Conservation (phyloP, 768 basidiomycete genomes). For the Cystofilobasidium bisporidii region DNA sequence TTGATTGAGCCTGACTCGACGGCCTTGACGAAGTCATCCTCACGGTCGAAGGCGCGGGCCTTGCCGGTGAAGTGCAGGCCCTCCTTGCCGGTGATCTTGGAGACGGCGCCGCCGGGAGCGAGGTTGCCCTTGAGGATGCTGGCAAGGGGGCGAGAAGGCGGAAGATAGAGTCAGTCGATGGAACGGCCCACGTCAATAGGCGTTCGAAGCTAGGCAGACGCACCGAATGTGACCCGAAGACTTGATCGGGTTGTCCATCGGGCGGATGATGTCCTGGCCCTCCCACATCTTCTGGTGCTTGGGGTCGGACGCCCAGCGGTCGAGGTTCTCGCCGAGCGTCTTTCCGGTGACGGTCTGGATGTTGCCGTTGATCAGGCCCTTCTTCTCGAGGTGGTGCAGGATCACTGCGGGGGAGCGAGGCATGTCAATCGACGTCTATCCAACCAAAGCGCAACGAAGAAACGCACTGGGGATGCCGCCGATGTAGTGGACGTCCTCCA, state of each 20-base stretch:
- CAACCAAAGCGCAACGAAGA: not conserved
- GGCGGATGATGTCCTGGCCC: constrained; percentile 75
- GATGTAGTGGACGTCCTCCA: constrained; percentile 92
- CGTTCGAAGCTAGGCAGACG: no score
- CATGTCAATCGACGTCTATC: no score
- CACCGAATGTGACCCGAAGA: constrained; percentile 79
- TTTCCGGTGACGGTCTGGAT: constrained; percentile 76
- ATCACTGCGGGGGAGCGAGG: constrained; percentile 60
- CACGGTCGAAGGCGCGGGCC: constrained; percentile 84
- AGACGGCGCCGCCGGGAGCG: constrained; percentile 89
- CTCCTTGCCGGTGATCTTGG: constrained; percentile 95
- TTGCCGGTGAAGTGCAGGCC: constrained; percentile 80
- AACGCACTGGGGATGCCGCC: constrained; percentile 88
- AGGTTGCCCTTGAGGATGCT: constrained; percentile 87
- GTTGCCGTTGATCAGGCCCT: constrained; percentile 30
- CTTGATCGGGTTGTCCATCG: constrained; percentile 80
- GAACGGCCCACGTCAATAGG: no score
- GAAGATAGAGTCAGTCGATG: not conserved
- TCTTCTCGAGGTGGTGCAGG: constrained; percentile 42
- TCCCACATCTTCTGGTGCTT: constrained; percentile 29
- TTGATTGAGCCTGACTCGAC: constrained; percentile 81
- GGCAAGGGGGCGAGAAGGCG: constrained; percentile 2
- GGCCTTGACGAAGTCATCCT: constrained; percentile 76
- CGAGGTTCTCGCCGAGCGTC: constrained; percentile 84
- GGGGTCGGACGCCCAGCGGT: constrained; percentile 71